phyloP scores from a whole-genome alignment of 345 rosid genomes.

The Eucalyptus sp. region DNA sequence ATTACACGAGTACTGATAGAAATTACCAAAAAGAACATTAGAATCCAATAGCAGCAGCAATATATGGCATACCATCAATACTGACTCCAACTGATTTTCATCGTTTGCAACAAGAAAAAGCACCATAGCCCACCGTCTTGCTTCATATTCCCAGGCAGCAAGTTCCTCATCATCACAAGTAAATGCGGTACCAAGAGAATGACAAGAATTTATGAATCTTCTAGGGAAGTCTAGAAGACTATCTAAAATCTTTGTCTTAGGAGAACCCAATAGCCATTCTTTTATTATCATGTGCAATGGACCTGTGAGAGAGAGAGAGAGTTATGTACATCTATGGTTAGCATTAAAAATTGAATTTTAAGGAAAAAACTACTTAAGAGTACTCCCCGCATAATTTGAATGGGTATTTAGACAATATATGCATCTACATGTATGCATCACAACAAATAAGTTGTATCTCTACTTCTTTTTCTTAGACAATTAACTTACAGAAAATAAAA shows the following conservation, averaged over 20 bases:
- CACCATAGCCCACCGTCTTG: constrained; percentile 73
- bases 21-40: neutral
- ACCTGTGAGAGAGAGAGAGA: neutral
- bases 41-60: neutral
- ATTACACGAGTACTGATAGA: neutral
- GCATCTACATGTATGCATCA: neutral
- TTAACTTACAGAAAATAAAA: neutral
- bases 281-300: constrained; percentile 32
- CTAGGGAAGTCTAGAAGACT: constrained; percentile 50
- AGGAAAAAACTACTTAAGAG: neutral
- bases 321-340: neutral
- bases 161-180: constrained; percentile 78
- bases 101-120: constrained; percentile 41
- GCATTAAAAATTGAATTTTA: neutral
- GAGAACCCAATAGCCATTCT: constrained; percentile 55
- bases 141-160: constrained; percentile 77
- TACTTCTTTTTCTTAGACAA: neutral
- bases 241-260: constrained; percentile 22
- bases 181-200: constrained; percentile 9
- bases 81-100: constrained; percentile 36
- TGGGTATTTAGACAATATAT: neutral
- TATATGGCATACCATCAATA: constrained; percentile 41
- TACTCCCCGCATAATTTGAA: neutral
- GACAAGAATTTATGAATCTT: constrained; percentile 19
- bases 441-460: neutral